A percentile compares a stretch with the other conserved stretches of the same genome.
phyloP scores from a whole-genome alignment of 169 alveolate genomes.

The Babesia bovis region DNA sequence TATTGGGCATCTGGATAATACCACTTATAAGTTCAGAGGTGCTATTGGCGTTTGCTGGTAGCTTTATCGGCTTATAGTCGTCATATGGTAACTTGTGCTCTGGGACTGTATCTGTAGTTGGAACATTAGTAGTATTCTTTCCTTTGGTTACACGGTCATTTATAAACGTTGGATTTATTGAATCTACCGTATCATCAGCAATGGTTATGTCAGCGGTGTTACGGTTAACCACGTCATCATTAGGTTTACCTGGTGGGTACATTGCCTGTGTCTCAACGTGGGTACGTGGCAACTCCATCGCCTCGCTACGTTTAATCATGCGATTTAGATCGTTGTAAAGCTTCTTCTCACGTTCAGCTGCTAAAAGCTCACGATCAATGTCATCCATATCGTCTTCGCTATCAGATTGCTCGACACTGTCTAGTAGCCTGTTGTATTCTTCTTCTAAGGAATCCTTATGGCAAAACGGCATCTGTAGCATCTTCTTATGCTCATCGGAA shows the following conservation, averaged over 20 bases:
- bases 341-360: slow-evolving; percentile 26
- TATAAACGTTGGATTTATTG: not conserved
- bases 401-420: not conserved
- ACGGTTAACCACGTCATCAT: slow-evolving; percentile 9
- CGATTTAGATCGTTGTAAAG: slow-evolving; percentile 18
- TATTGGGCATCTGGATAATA: slow-evolving; percentile 53
- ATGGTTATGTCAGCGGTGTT: not conserved
- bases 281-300: slow-evolving; percentile 37
- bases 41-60: slow-evolving; percentile 11
- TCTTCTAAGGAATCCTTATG: slow-evolving; percentile 9
- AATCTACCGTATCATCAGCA: not conserved
- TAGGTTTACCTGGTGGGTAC: slow-evolving; percentile 50
- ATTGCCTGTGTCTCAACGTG: slow-evolving; percentile 42
- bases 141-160: not conserved
- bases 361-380: slow-evolving; percentile 27
- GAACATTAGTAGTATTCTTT: not conserved
- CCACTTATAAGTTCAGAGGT: slow-evolving; percentile 34
- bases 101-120: slow-evolving; percentile 10
- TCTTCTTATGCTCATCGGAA: not conserved
- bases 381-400: slow-evolving; percentile 11
- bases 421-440: slow-evolving; percentile 5
- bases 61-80: slow-evolving; percentile 34
- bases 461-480: slow-evolving; percentile 6
- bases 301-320: slow-evolving; percentile 40
- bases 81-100: slow-evolving; percentile 3